Percentiles rank a stretch among this genome's conserved stretches.
Conservation (phyloP, 768 basidiomycete species). For the Boletus patriciae region DNA sequence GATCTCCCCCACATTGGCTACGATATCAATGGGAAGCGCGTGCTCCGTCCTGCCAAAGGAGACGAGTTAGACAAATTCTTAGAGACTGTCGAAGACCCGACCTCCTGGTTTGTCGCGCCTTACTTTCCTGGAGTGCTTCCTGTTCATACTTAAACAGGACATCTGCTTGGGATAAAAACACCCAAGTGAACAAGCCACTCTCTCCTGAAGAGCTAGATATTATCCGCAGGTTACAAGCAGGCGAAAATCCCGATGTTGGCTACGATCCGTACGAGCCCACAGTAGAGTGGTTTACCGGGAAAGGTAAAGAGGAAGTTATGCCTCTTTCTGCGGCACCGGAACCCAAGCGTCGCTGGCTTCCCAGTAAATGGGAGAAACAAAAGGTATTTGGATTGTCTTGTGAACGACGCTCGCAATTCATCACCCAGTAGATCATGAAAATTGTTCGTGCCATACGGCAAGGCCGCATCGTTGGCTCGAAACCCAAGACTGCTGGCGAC, state of each 20-base stretch:
- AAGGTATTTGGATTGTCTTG: slow-evolving; percentile 56
- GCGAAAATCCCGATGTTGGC: slow-evolving; percentile 85
- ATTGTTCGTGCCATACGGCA: slow-evolving; percentile 97
- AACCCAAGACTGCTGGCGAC: slow-evolving; percentile 69
- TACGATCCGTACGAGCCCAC: slow-evolving; percentile 95
- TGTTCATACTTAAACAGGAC: slow-evolving; percentile 54
- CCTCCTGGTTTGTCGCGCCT: slow-evolving; percentile 64
- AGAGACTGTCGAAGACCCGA: slow-evolving; percentile 87
- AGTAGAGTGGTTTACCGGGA: slow-evolving; percentile 95
- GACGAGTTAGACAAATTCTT: slow-evolving; percentile 98
- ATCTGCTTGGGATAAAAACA: slow-evolving; percentile 85
- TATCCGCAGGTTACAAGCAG: slow-evolving; percentile 84
- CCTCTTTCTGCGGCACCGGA: slow-evolving; percentile 89
- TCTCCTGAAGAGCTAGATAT: slow-evolving; percentile 92
- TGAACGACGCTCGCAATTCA: slow-evolving; percentile 3
- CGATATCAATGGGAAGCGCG: slow-evolving; percentile 89
- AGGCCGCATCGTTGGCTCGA: slow-evolving; percentile 89
- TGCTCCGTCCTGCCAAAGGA: slow-evolving; percentile 90
- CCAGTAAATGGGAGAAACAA: slow-evolving; percentile 99
- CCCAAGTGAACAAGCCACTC: slow-evolving; percentile 82
- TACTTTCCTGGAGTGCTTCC: neutral
- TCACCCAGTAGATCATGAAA: slow-evolving; percentile 84
- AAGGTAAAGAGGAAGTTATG: slow-evolving; percentile 93
- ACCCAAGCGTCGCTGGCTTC: slow-evolving; percentile 94
- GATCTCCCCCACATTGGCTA: slow-evolving; percentile 99